Conservation (phyloP, 495 filamentous ascomycete species). For the Xylaria castorea region DNA sequence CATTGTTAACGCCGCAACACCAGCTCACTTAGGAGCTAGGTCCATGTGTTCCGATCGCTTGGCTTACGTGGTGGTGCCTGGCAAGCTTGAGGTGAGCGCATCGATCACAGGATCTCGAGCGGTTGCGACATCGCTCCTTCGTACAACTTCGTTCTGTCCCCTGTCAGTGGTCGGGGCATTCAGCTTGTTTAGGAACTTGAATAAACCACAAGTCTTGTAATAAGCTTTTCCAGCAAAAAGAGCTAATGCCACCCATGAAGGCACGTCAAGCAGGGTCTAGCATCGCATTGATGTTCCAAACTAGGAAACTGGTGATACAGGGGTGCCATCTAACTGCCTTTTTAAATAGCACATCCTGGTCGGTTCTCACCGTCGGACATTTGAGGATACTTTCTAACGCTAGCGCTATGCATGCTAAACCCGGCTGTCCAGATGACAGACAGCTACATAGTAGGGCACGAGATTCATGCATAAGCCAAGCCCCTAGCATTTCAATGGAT, state of each 20-base stretch:
- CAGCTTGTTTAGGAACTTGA: background rate
- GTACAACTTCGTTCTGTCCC: background rate
- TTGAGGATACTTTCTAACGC: slow-evolving; percentile 7
- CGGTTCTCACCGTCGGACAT: background rate
- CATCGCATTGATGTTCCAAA: background rate
- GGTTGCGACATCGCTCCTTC: background rate
- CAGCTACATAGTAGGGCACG: background rate
- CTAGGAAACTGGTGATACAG: background rate
- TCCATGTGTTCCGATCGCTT: background rate
- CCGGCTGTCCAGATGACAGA: background rate
- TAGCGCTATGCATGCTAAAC: background rate
- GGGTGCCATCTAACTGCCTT: slow-evolving; percentile 5
- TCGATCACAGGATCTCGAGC: background rate
- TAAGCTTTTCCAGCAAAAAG: background rate
- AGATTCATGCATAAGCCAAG: slow-evolving; percentile 5
- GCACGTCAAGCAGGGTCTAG: slow-evolving; percentile 3
- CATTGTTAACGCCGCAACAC: background rate
- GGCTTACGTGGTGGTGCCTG: background rate
- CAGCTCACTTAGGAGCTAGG: background rate
- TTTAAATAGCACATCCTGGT: slow-evolving; percentile 12
- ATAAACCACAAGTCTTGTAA: slow-evolving; percentile 6
- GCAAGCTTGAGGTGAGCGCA: background rate
- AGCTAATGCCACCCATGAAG: background rate
- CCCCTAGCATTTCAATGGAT: slow-evolving; percentile 6
- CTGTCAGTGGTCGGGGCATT: background rate